Evolutionary conservation across 83 land plant species (phyloP).

Genomic region (Diphasiastrum complanatum): DNA sequence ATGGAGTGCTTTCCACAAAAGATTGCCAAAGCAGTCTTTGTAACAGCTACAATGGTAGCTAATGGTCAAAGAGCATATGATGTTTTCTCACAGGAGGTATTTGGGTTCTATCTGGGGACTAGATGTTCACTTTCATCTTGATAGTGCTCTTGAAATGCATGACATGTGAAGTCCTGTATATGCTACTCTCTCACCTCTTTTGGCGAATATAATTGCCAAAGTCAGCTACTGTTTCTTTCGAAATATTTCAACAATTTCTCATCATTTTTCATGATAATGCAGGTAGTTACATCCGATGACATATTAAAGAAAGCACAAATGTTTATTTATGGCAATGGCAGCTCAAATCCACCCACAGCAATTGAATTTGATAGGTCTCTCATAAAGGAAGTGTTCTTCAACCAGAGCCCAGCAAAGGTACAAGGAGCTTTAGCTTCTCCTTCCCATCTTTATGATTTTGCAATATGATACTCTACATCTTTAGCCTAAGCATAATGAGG

Average conservation of each 20-base stretch:
- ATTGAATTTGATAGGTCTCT: conserved; percentile 56
- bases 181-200: no score
- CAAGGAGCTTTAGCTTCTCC: no score
- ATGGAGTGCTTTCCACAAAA: conserved; percentile 73
- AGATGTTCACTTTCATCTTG: no score
- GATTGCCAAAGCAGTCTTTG: conserved; percentile 70
- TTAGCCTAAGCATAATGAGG: no score
- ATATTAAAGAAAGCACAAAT: conserved; percentile 53
- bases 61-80: conserved; percentile 68
- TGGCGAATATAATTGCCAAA: no score
- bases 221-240: no score
- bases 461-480: no score
- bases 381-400: conserved; percentile 61
- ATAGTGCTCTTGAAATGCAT: no score
- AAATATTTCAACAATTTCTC: no score
- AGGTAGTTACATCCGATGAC: conserved; percentile 44
- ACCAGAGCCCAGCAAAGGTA: conserved; percentile 76
- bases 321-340: conserved; percentile 65
- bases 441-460: no score
- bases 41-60: conserved; percentile 77
- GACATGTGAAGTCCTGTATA: no score
- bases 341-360: conserved; percentile 60
- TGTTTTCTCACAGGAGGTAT: conserved; percentile 66
- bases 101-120: not conserved
- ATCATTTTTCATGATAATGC: no score